phyloP scores from a whole-genome alignment of 371 early-diverging fungal genomes.

The Apophysomyces sp. region DNA sequence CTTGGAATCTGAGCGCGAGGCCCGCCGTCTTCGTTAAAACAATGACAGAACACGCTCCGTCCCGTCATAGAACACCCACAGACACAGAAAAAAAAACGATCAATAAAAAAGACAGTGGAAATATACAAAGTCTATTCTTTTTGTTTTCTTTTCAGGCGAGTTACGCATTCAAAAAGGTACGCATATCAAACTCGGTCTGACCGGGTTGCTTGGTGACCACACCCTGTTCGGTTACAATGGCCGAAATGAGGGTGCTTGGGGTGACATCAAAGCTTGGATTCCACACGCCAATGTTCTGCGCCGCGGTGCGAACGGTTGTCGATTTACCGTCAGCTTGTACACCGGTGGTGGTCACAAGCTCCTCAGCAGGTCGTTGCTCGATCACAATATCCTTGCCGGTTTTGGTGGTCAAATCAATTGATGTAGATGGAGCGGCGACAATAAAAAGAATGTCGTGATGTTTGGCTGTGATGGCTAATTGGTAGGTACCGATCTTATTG shows the following conservation, averaged over 20 bases:
- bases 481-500: constrained; percentile 98
- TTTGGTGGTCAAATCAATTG: constrained; percentile 76
- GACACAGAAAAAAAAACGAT: background rate
- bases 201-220: constrained; percentile 70
- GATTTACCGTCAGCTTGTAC: constrained; percentile 40
- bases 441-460: constrained; percentile 88
- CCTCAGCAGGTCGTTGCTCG: constrained; percentile 81
- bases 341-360: constrained; percentile 77
- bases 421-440: constrained; percentile 94
- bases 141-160: background rate
- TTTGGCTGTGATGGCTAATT: constrained; percentile 87
- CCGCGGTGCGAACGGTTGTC: constrained; percentile 78
- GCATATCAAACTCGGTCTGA: constrained; percentile 58
- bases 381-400: constrained; percentile 81
- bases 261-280: constrained; percentile 97
- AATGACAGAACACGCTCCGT: background rate
- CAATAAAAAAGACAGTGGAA: background rate
- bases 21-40: constrained; percentile 97
- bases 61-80: background rate
- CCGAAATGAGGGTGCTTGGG: constrained; percentile 82
- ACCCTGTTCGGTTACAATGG: constrained; percentile 93
- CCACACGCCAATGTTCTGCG: constrained; percentile 86
- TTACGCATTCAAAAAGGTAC: constrained; percentile 31
- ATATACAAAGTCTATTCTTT: background rate
- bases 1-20: constrained; percentile 99